Percentiles rank a stretch among this genome's conserved stretches.
These are phyloP conservation scores for Fusarium tricinctum DNA, from an alignment of 2,329 filamentous ascomycete species.

Conservation along the genomic window DNA sequence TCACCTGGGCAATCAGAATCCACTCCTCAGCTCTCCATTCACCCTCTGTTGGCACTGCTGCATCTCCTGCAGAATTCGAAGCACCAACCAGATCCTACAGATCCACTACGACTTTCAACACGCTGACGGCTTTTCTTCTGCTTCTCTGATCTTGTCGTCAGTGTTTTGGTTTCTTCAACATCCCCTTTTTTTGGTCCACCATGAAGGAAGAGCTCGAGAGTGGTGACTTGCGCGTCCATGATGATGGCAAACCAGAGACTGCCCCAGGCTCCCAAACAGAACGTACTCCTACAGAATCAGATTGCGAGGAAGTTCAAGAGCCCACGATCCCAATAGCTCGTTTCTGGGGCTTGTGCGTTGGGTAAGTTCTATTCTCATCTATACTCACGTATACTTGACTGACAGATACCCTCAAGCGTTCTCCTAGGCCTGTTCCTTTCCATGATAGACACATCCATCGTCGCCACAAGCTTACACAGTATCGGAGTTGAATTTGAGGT, in stretches of 20 bases:
- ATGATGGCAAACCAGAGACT: neutral
- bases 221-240: neutral
- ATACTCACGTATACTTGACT: neutral
- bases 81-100: neutral
- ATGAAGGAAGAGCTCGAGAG: conserved; percentile 12
- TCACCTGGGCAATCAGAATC: neutral
- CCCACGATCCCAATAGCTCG: conserved; percentile 49
- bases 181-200: neutral
- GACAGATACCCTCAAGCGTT: conserved; percentile 54
- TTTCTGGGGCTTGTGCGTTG: conserved; percentile 54
- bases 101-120: neutral
- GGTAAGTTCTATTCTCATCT: conserved; percentile 44
- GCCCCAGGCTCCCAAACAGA: conserved; percentile 1
- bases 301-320: conserved; percentile 15
- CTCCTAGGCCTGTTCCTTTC: conserved; percentile 69
- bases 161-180: neutral
- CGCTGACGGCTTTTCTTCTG: neutral
- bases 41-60: conserved; percentile 9
- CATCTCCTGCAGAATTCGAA: neutral
- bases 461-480: conserved; percentile 69
- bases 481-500: conserved; percentile 67
- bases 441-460: conserved; percentile 71
- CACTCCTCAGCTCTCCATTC: neutral
- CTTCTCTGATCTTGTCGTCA: too few relatives aligned
- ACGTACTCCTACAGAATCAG: neutral